These are phyloP conservation scores for Monosporascus sp. DNA, from an alignment of 2,329 filamentous ascomycete species.

Conservation along the genomic window DNA sequence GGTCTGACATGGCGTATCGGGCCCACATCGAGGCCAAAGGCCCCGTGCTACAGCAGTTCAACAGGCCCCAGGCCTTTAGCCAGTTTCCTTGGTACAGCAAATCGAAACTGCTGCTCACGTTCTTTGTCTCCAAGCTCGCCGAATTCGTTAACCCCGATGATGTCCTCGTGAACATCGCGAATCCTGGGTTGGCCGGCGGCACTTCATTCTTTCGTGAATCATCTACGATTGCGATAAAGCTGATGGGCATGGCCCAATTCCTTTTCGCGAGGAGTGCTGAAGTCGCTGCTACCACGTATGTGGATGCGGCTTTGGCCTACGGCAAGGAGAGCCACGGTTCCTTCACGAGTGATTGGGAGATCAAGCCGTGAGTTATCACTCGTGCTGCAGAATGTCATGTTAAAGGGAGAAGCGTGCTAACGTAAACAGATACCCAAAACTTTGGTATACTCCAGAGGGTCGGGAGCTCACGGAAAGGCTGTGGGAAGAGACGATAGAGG, in stretches of 20 bases:
- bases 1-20: conserved; percentile 18
- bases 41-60: conserved; percentile 9
- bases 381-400: too few species aligned
- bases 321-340: conserved; percentile 11
- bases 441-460: conserved; percentile 11
- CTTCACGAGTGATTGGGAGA: conserved; percentile 9
- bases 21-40: conserved; percentile 11
- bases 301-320: conserved; percentile 13
- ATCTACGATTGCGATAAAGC: too few species aligned
- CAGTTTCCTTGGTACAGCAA: conserved; percentile 11
- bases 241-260: conserved; percentile 2
- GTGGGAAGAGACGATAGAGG: conserved; percentile 12
- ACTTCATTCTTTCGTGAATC: too few species aligned
- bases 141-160: too few species aligned
- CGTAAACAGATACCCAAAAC: background rate
- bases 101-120: too few species aligned
- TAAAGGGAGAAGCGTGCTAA: background rate
- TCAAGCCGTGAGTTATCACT: conserved; percentile 6
- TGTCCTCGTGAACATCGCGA: too few species aligned
- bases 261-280: conserved; percentile 5
- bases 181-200: too few species aligned
- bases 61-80: conserved; percentile 5
- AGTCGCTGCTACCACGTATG: conserved; percentile 10
- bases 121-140: too few species aligned
- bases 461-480: conserved; percentile 2